phyloP scores from a whole-genome alignment of 176 grass and related monocot species.

The Eremochloa ophiuroides region DNA sequence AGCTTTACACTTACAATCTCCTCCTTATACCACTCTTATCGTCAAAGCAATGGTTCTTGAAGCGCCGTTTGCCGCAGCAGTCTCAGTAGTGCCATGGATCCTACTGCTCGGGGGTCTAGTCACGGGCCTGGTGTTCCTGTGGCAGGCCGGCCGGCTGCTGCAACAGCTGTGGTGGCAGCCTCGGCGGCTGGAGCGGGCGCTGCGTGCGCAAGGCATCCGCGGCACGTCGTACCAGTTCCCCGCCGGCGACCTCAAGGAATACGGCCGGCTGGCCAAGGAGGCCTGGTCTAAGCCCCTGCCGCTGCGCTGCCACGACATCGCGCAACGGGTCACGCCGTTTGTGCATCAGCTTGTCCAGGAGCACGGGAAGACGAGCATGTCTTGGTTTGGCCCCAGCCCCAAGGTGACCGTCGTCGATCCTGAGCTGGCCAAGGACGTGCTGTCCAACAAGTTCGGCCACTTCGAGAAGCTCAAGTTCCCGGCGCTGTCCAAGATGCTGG shows the following conservation, averaged over 20 bases:
- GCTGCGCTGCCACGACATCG: conserved; percentile 44
- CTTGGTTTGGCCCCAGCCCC: conserved; percentile 53
- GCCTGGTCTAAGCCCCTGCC: conserved; percentile 38
- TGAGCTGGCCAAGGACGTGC: conserved; percentile 31
- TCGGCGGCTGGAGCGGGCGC: conserved; percentile 38
- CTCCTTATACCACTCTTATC: neutral
- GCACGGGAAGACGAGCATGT: conserved; percentile 33
- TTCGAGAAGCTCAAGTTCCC: conserved; percentile 25
- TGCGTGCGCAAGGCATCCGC: conserved; percentile 50
- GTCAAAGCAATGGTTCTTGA: conserved; percentile 2
- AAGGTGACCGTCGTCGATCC: conserved; percentile 42
- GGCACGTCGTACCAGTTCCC: conserved; percentile 48
- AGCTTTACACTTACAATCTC: neutral
- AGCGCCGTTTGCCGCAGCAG: neutral
- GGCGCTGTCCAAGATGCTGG: conserved; percentile 27
- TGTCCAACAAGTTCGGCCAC: conserved; percentile 32
- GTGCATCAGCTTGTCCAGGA: conserved; percentile 22
- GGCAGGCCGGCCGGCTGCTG: conserved; percentile 25
- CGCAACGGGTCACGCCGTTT: conserved; percentile 26
- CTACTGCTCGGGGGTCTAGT: conserved; percentile 13
- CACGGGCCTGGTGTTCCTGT: neutral
- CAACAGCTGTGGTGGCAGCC: conserved; percentile 42
- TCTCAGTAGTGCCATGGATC: conserved; percentile 21
- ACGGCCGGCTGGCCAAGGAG: conserved; percentile 15
- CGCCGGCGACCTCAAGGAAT: conserved; percentile 37